Evolutionary conservation across 2,329 filamentous ascomycete genomes (phyloP).

Genomic region (Penicillium paneum): DNA sequence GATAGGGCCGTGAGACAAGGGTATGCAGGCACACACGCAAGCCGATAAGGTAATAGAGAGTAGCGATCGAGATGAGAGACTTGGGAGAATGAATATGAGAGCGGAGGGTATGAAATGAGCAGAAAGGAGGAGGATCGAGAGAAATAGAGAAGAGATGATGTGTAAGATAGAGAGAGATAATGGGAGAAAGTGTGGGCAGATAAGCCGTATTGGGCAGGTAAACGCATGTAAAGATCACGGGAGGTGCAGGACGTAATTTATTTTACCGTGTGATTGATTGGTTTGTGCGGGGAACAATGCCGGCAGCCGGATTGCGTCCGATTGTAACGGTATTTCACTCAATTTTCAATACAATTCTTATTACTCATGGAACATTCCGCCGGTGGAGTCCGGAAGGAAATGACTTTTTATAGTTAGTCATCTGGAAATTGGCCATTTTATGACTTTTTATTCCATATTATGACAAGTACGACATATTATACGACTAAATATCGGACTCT

Average conservation of each 20-base stretch:
- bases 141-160: constrained; percentile 8
- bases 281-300: constrained; percentile 10
- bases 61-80: not conserved
- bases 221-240: not conserved
- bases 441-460: not conserved
- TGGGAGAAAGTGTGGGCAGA: constrained; percentile 15
- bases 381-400: constrained; percentile 19
- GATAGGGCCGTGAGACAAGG: constrained; percentile 6
- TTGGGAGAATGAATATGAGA: not conserved
- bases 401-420: not conserved
- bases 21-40: constrained; percentile 8
- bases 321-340: not conserved
- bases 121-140: constrained; percentile 8
- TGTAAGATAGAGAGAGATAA: constrained; percentile 5
- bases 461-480: not conserved
- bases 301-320: constrained; percentile 9
- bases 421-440: not conserved
- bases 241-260: constrained; percentile 4
- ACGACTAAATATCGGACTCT: not conserved
- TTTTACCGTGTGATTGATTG: constrained; percentile 9
- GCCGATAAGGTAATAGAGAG: constrained; percentile 4
- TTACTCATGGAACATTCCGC: constrained; percentile 25
- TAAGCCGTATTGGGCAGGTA: constrained; percentile 28
- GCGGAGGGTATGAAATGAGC: not conserved
- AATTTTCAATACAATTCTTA: not conserved